Evolutionary conservation across 2,329 filamentous ascomycete genomes (phyloP), one percentile per base, ranked within the genome.

Genomic region (Tothia fuscella): DNA sequence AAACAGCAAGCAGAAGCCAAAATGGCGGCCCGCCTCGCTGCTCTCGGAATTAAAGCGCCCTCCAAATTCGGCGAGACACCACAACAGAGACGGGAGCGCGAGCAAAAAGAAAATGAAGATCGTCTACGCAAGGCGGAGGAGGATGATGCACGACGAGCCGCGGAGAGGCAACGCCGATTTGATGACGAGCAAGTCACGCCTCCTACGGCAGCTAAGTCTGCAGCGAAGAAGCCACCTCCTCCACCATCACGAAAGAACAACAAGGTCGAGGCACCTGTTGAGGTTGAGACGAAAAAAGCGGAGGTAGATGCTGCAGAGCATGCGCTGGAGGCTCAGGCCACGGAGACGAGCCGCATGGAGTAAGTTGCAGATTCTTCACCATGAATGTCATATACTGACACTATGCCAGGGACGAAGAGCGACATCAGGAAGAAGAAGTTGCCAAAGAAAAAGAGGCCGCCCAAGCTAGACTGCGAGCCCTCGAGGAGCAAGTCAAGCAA

Each of bases 1-100:
- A 93, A 93, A 59, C 88, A 95, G 59, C 89, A 95, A 59, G 93
- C 91, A 6, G 88, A 96, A 59, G 85, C 89, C 57, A 84, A 89
- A 46, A 96, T 98, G 82, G 89, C 91, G 26, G 91, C 96, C 61
- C 80, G 91, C 46, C 75, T 98, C 53, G 91, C 91, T 46, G 89
- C 89, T 35, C 74, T 96, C 47, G 91, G 91, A 26, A 82, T 98
- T 56, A 93, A 86, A 59, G 78, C 86, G 22, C 81, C 84, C 5
- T 70, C 71, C 14, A 93, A 93, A 56, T 65, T 80, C 29, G 43
- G 81, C 3, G 91, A 98, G 64, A 83, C 78, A 22, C 67, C 87
- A 25, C 75, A 82, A 43, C 88, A 98, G 62, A 76, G 87, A 47
- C 76, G 82, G 45, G 91, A 96, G 56, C 82, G 91, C 21, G 91